Conservation (phyloP, 768 basidiomycete genomes). For the Tubosaeta sp. region DNA sequence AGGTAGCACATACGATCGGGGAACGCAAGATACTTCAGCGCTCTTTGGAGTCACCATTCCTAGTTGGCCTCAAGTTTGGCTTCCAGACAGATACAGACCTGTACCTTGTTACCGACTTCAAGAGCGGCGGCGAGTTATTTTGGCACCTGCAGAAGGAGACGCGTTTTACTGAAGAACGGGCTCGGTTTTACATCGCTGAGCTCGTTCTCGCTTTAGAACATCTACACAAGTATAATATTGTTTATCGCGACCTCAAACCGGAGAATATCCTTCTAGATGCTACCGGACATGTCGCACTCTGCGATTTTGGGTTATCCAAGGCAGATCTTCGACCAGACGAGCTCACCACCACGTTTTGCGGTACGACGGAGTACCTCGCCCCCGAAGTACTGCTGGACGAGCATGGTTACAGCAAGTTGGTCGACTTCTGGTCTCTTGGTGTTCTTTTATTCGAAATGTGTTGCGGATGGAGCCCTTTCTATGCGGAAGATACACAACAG, state of each 20-base stretch:
- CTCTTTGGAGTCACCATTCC: constrained; percentile 90
- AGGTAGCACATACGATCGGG: constrained; percentile 98
- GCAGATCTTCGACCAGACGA: constrained; percentile 91
- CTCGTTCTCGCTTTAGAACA: constrained; percentile 93
- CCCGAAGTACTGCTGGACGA: constrained; percentile 99
- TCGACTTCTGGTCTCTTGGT: constrained; percentile 97
- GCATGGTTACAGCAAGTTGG: constrained; percentile 96
- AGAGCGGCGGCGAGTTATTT: constrained; percentile 96
- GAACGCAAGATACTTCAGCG: constrained; percentile 98
- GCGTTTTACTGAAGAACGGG: constrained; percentile 87
- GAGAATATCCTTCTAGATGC: constrained; percentile 98
- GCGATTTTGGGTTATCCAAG: constrained; percentile 98
- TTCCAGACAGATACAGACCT: constrained; percentile 96
- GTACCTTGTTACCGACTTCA: constrained; percentile 98
- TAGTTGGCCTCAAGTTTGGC: constrained; percentile 96
- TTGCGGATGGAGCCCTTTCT: constrained; percentile 99
- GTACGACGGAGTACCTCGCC: constrained; percentile 97
- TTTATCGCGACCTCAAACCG: constrained; percentile 94
- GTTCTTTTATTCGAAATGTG: constrained; percentile 99
- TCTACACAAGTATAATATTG: constrained; percentile 96
- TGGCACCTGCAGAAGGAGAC: constrained; percentile 98
- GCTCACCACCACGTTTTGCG: constrained; percentile 98
- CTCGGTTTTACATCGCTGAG: constrained; percentile 95
- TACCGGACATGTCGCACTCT: constrained; percentile 96
- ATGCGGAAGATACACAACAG: constrained; percentile 97